Conservation (phyloP, 768 basidiomycete species). For the Pleurotus cornucopiae region DNA sequence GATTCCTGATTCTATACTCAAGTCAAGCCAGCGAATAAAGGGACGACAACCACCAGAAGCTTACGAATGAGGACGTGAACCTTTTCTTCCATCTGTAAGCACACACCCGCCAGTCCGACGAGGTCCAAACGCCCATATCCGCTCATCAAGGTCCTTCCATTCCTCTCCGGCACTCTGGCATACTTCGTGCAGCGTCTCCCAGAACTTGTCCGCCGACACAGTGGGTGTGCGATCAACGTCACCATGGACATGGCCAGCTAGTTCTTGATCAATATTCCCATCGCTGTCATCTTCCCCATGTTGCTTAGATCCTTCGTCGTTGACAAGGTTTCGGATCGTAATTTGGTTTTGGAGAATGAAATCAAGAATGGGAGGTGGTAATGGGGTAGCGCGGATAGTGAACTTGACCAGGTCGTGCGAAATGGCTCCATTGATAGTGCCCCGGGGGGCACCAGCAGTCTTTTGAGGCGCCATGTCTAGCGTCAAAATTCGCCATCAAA, state of each 20-base stretch:
- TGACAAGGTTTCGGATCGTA: constrained; percentile 59
- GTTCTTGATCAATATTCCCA: constrained; percentile 28
- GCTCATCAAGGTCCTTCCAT: constrained; percentile 70
- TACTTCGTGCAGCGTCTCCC: constrained; percentile 61
- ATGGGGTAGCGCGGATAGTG: constrained; percentile 75
- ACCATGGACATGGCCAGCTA: constrained; percentile 45
- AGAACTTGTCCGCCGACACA: constrained; percentile 75
- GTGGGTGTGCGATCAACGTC: constrained; percentile 59
- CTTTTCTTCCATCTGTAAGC: constrained; percentile 68
- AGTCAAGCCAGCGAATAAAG: constrained; percentile 9
- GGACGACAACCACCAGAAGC: constrained; percentile 21
- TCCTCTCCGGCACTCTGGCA: constrained; percentile 77
- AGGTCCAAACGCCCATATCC: constrained; percentile 91
- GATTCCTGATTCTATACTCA: constrained; percentile 43
- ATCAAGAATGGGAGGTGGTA: constrained; percentile 66
- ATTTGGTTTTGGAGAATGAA: constrained; percentile 75
- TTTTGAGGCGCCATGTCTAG: constrained; percentile 88
- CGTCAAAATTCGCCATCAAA: background rate
- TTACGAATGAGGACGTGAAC: constrained; percentile 48
- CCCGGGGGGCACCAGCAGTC: constrained; percentile 62
- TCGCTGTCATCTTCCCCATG: constrained; percentile 25
- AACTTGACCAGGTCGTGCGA: constrained; percentile 73
- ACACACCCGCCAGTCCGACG: constrained; percentile 83
- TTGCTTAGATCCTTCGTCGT: constrained; percentile 22
- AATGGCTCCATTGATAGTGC: constrained; percentile 70